Conservation (phyloP, 768 basidiomycete genomes). For the Amanita brunnescens region DNA sequence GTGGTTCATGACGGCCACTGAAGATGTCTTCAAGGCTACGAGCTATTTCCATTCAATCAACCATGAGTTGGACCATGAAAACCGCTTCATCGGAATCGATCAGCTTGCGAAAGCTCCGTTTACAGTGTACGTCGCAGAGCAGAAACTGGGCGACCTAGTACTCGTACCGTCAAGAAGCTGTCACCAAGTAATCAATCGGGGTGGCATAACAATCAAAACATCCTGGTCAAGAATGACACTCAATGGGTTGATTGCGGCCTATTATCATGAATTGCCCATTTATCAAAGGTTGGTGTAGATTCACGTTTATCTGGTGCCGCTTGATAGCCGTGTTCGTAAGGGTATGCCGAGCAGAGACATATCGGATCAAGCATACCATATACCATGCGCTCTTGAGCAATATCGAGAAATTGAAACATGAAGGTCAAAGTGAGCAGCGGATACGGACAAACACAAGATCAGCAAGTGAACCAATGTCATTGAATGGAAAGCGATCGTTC, state of each 20-base stretch:
- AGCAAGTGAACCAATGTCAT: background rate
- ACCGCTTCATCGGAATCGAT: conserved; percentile 50
- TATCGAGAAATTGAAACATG: background rate
- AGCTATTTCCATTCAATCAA: conserved; percentile 49
- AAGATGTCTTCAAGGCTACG: conserved; percentile 44
- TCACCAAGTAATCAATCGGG: conserved; percentile 77
- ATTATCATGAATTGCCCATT: conserved; percentile 68
- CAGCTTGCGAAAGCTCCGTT: conserved; percentile 63
- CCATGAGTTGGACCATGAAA: conserved; percentile 68
- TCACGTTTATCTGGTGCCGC: background rate
- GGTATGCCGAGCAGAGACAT: conserved; percentile 73
- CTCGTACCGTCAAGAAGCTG: conserved; percentile 75
- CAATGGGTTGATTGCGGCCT: conserved; percentile 45
- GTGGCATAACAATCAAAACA: conserved; percentile 76
- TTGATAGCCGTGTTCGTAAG: conserved; percentile 25
- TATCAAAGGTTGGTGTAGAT: conserved; percentile 54
- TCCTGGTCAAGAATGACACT: conserved; percentile 85
- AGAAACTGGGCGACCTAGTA: conserved; percentile 69
- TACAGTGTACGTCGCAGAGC: conserved; percentile 60
- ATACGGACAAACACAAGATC: background rate
- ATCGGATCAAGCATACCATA: conserved; percentile 62
- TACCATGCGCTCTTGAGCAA: conserved; percentile 39
- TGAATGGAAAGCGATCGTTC: background rate
- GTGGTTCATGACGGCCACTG: conserved; percentile 79
- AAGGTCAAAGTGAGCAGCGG: background rate